A percentile compares a stretch with the other conserved stretches of the same genome.
Conservation (phyloP, 1,284 basidiomycete species). For the Puccinia hordei region DNA sequence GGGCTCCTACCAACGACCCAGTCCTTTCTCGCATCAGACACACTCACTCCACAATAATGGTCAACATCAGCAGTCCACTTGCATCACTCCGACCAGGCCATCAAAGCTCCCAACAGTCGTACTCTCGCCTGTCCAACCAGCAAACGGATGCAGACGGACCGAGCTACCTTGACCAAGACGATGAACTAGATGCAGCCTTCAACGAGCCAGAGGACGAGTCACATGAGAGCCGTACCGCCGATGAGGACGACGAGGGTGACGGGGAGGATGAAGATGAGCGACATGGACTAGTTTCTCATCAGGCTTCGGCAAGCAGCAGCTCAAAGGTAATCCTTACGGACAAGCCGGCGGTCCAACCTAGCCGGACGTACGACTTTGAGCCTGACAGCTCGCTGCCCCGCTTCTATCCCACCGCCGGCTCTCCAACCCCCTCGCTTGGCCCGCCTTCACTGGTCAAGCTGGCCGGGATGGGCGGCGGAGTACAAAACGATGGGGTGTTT, state of each 20-base stretch:
- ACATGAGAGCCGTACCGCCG: neutral
- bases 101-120: neutral
- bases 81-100: constrained; percentile 17
- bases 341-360: neutral
- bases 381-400: constrained; percentile 8
- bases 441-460: neutral
- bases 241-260: constrained; percentile 31
- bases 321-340: neutral
- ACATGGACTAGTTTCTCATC: constrained; percentile 16
- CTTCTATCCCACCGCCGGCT: neutral
- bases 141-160: neutral
- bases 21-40: neutral
- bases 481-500: constrained; percentile 91
- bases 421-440: neutral
- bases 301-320: neutral
- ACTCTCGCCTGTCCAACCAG: constrained; percentile 13
- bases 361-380: constrained; percentile 43
- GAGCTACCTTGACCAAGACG: constrained; percentile 33
- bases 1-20: too few species aligned
- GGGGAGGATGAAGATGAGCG: constrained; percentile 16
- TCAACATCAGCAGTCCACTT: neutral
- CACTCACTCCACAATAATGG: neutral
- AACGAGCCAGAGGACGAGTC: constrained; percentile 23
- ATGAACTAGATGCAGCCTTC: constrained; percentile 47
- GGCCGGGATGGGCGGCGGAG: constrained; percentile 68